Evolutionary conservation across 129 eudicot species (phyloP), one percentile per base, ranked within the genome.

Genomic region (Sambucus nigra): DNA sequence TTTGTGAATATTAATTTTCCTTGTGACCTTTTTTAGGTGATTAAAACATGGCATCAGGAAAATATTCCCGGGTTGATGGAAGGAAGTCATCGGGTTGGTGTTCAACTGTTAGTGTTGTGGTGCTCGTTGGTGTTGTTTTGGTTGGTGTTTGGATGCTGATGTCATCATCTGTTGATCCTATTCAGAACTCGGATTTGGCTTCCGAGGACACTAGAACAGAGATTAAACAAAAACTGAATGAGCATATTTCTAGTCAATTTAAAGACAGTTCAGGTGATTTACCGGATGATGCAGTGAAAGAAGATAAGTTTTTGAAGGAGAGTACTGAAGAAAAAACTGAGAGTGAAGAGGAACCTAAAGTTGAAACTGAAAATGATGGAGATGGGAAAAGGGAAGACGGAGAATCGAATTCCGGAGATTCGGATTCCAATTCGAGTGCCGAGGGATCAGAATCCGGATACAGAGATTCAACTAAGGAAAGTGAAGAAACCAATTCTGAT

Each of bases 31-130:
- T 25, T 35, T 18, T 61, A 74, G 80, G 76, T 64, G 12, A 7
- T n/a, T 23, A 12, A 47, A 54, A 25, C 29, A 80, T 80, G 88
- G 83, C 88, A 57, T 45, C 32, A 61, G 80, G 83, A 59, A 80
- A 70, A 64, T 72, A 76, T 73, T 71, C 88, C 66, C 80, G 88
- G 25, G 74, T 70, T 58, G 88, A 80, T 62, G 83, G 80, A 60
- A 73, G 68, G 71, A 80, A 69, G 53, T 76, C 88, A 22, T 69
- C 83, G 11, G 57, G 25, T 35, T 71, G 19, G 33, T 76, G 83
- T 63, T 80, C 79, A 42, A 59, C 75, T 18, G 59, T 78, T 20
- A 72, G 71, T 51, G 28, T 80, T 10, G 67, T 73, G 53, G 77
- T 66, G 22, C 56, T 80, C 46, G 80, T 80, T 25, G 66, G 75